These are phyloP conservation scores for Mortierella antarctica DNA, from an alignment of 192 early-diverging fungal genomes.

Conservation along the genomic window DNA sequence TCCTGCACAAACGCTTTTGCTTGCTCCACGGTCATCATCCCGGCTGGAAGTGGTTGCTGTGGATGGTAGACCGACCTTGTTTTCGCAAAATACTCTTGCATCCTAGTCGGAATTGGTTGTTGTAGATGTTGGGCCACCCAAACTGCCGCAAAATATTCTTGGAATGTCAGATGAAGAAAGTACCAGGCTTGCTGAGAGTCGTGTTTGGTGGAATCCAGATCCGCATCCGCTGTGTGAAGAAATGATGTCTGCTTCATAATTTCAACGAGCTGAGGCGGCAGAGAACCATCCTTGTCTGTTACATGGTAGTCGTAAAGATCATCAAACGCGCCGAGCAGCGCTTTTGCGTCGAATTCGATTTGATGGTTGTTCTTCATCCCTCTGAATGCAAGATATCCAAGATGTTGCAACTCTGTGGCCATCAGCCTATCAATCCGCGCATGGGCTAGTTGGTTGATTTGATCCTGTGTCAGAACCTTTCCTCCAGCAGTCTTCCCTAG, in stretches of 20 bases:
- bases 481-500: neutral
- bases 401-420: neutral
- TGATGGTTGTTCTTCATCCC: constrained; percentile 11
- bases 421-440: neutral
- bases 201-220: neutral
- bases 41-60: neutral
- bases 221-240: constrained; percentile 7
- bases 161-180: constrained; percentile 17
- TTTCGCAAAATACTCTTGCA: too few species aligned
- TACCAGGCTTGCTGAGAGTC: constrained; percentile 1
- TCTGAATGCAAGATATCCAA: constrained; percentile 17
- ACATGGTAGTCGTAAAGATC: neutral
- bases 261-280: neutral
- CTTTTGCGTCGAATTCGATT: constrained; percentile 6
- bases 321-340: neutral
- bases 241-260: constrained; percentile 15
- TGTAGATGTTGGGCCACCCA: neutral
- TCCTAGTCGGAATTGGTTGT: too few species aligned
- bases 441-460: neutral
- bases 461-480: neutral
- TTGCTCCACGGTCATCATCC: constrained; percentile 7
- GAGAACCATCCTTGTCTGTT: neutral
- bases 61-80: too few species aligned
- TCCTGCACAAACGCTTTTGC: neutral
- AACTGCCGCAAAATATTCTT: constrained; percentile 15